Percentiles rank a stretch among this genome's conserved stretches.
phyloP scores from a whole-genome alignment of 2,329 filamentous ascomycete genomes.

The Arthroderma sp. region DNA sequence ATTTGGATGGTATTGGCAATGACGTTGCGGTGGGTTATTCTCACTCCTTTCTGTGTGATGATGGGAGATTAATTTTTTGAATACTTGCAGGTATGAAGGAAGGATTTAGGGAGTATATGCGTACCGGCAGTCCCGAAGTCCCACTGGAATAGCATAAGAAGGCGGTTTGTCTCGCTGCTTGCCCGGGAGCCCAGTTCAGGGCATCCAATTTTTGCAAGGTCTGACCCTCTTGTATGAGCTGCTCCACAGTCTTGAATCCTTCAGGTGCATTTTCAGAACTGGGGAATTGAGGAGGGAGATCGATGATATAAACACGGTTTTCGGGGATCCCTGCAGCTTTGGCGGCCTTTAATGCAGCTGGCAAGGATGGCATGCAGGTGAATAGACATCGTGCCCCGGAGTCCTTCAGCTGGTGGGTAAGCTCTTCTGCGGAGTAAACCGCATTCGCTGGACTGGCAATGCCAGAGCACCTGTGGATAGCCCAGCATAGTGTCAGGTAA shows the following conservation, averaged over 20 bases:
- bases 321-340: constrained; percentile 49
- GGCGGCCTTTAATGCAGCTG: constrained; percentile 52
- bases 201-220: constrained; percentile 27
- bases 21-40: constrained; percentile 68
- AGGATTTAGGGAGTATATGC: constrained; percentile 13
- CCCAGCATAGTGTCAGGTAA: constrained; percentile 58
- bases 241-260: constrained; percentile 50
- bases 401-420: constrained; percentile 58
- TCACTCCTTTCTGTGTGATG: constrained; percentile 56
- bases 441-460: constrained; percentile 64
- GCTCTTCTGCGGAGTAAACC: constrained; percentile 55
- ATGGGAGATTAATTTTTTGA: not conserved
- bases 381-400: constrained; percentile 58
- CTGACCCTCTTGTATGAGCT: constrained; percentile 51
- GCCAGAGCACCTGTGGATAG: constrained; percentile 61
- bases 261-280: constrained; percentile 32
- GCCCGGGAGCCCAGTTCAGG: constrained; percentile 29
- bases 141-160: constrained; percentile 72
- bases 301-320: constrained; percentile 54
- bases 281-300: constrained; percentile 45
- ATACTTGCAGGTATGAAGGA: not conserved
- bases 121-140: constrained; percentile 62
- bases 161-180: constrained; percentile 48
- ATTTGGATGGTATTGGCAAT: constrained; percentile 63
- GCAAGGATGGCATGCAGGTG: constrained; percentile 54